These are phyloP conservation scores for Letharia lupina DNA, from an alignment of 495 filamentous ascomycete species.

Conservation along the genomic window DNA sequence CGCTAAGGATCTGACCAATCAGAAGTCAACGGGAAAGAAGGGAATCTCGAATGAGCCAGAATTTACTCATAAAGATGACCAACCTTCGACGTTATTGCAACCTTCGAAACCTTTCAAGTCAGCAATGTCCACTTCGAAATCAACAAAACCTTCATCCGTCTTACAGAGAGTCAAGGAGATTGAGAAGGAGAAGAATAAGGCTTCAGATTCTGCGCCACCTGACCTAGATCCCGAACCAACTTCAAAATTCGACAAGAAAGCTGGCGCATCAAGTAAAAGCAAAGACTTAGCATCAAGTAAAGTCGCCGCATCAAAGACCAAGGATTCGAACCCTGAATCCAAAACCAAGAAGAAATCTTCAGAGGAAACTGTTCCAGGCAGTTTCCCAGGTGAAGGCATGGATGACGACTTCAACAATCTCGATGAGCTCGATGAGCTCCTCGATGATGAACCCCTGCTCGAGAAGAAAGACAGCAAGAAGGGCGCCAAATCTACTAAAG, in stretches of 20 bases:
- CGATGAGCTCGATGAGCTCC: conserved; percentile 17
- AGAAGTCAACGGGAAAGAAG: conserved; percentile 24
- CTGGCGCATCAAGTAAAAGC: conserved; percentile 19
- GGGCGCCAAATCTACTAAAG: conserved; percentile 24
- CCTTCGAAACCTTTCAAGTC: conserved; percentile 34
- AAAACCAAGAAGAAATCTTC: conserved; percentile 25
- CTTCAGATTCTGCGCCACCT: conserved; percentile 22
- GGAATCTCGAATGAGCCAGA: conserved; percentile 31
- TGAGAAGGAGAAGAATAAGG: conserved; percentile 33
- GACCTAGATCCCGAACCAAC: conserved; percentile 16
- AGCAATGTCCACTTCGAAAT: conserved; percentile 33
- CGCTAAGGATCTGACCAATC: conserved; percentile 25
- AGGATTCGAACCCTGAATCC: conserved; percentile 25
- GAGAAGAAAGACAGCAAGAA: conserved; percentile 32
- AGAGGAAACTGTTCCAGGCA: conserved; percentile 36
- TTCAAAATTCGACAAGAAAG: conserved; percentile 20
- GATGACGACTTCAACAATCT: conserved; percentile 24
- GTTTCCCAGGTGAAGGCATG: conserved; percentile 32
- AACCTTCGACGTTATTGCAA: conserved; percentile 30
- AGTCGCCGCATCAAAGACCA: conserved; percentile 17
- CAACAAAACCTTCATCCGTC: conserved; percentile 37
- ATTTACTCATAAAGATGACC: conserved; percentile 31
- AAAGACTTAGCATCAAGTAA: conserved; percentile 22
- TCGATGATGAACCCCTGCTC: conserved; percentile 25
- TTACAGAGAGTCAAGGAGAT: conserved; percentile 43